Evolutionary conservation across 176 grass and related monocot species (phyloP).

Genomic region (Hsuehochloa calcarea): DNA sequence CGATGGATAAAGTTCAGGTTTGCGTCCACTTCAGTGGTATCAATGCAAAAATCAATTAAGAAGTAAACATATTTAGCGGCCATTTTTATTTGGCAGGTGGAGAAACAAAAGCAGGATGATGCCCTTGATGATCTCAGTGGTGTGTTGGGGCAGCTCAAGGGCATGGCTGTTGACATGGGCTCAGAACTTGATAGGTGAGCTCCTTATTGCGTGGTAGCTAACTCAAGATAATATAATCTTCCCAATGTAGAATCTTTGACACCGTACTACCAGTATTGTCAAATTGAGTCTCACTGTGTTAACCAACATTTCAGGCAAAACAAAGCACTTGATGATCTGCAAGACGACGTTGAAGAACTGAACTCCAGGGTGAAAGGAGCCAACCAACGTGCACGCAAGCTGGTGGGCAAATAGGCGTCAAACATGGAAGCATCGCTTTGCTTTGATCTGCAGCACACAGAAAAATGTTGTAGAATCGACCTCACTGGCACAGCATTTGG

Average conservation of each 20-base stretch:
- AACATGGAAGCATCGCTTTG: background rate
- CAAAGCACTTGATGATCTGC: constrained; percentile 47
- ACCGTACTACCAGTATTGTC: background rate
- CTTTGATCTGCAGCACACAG: background rate
- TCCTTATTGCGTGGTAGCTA: background rate
- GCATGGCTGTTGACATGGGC: constrained; percentile 82
- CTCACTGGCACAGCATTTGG: background rate
- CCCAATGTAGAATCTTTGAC: background rate
- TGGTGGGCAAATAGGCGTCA: constrained; percentile 40
- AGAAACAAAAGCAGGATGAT: constrained; percentile 80
- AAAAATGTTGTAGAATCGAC: background rate
- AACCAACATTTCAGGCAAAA: constrained; percentile 56
- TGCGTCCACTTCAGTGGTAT: background rate
- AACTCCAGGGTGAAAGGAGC: constrained; percentile 61
- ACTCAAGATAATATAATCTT: background rate
- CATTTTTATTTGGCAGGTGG: constrained; percentile 36
- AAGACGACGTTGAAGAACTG: constrained; percentile 68
- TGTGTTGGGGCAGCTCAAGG: constrained; percentile 72
- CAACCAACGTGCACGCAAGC: constrained; percentile 52
- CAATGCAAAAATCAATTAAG: no score
- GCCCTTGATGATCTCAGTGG: constrained; percentile 68
- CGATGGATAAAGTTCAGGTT: constrained; percentile 84
- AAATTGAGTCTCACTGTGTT: background rate
- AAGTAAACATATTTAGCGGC: background rate
- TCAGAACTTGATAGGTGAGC: constrained; percentile 64